phyloP scores from a whole-genome alignment of 2,329 filamentous ascomycete genomes.

The Curvularia lunata region DNA sequence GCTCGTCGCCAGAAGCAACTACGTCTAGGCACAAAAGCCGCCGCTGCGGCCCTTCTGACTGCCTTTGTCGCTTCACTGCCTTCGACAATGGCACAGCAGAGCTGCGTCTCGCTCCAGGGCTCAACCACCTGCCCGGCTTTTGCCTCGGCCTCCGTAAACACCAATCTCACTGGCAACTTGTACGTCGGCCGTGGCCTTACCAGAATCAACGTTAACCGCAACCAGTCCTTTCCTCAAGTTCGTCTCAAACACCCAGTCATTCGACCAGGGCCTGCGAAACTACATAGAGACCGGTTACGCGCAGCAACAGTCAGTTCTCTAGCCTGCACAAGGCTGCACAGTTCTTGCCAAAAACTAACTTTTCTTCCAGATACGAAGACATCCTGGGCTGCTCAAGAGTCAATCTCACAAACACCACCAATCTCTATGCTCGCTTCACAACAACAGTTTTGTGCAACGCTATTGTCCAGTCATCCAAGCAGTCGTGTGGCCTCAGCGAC shows the following conservation, averaged over 20 bases:
- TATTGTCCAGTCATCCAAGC: constrained; percentile 86
- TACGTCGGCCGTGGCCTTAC: constrained; percentile 49
- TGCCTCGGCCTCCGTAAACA: constrained; percentile 73
- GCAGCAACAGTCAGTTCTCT: constrained; percentile 70
- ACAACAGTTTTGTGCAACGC: constrained; percentile 91
- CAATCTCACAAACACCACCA: constrained; percentile 76
- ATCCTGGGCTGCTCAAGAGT: constrained; percentile 81
- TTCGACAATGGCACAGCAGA: constrained; percentile 49
- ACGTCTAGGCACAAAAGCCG: constrained; percentile 22
- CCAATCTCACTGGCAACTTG: constrained; percentile 68
- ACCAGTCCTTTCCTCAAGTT: constrained; percentile 81
- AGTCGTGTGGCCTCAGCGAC: constrained; percentile 69
- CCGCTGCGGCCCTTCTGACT: constrained; percentile 30
- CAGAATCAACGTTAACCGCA: constrained; percentile 13
- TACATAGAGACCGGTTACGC: constrained; percentile 81
- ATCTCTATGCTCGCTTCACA: constrained; percentile 91
- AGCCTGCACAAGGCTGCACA: neutral
- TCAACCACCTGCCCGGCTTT: constrained; percentile 78
- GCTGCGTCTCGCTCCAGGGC: constrained; percentile 70
- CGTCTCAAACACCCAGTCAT: constrained; percentile 76
- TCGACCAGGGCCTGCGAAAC: constrained; percentile 74
- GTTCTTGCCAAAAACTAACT: constrained; percentile 37
- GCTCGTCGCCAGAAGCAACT: constrained; percentile 33
- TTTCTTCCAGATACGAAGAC: constrained; percentile 71
- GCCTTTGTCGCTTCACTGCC: constrained; percentile 41